Evolutionary conservation across 2,329 filamentous ascomycete genomes (phyloP), one percentile per base, ranked within the genome.

Genomic region (Paraphaeosphaeria sporulosa): DNA sequence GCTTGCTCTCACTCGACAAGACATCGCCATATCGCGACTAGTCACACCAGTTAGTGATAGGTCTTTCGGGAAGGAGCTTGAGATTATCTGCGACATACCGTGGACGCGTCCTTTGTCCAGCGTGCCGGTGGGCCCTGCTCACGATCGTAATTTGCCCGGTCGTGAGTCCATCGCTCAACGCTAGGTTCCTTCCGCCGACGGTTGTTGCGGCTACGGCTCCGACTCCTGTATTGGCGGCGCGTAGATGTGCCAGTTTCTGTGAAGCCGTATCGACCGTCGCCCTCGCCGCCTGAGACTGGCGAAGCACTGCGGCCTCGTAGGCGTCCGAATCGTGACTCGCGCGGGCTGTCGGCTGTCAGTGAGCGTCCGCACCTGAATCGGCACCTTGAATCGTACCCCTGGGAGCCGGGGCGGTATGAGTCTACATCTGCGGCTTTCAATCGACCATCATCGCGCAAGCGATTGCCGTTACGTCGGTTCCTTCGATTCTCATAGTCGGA

Each of bases 291-390:
- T 19, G 80, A 76, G 27, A 66, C 68, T 30, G 87, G 87, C 7
- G 87, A 89, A 19, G 86, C 86, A 71, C 86, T 89, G 63, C 87
- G 84, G 67, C 86, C 80, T 48, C 87, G 83, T 49, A 87, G 79
- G 50, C 84, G 81, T 38, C 84, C 84, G 36, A 76, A 73, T n/a
- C 71, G 70, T 36, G 73, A 66, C 58, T 76, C 73, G n/a, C 65
- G 62, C 4, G 64, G 64, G 48, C 71, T 73, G 40, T 6, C 15
- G 23, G 9, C 12, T 49, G 48, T 70, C 57, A 61, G 63, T 52
- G n/a, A 47, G 50, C 47, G 27, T 36, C 19, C 21, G 19, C 12
- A 17, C 10, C 2, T 30, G 32, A 30, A 15, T 8, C 21, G 23
- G 32, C 44, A 10, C 21, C n/a, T 36, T 13, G 44, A 27, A 13